Base-by-base conservation (phyloP, 2,329 filamentous ascomycete species). In the Westerdykella aurantiaca region DNA sequence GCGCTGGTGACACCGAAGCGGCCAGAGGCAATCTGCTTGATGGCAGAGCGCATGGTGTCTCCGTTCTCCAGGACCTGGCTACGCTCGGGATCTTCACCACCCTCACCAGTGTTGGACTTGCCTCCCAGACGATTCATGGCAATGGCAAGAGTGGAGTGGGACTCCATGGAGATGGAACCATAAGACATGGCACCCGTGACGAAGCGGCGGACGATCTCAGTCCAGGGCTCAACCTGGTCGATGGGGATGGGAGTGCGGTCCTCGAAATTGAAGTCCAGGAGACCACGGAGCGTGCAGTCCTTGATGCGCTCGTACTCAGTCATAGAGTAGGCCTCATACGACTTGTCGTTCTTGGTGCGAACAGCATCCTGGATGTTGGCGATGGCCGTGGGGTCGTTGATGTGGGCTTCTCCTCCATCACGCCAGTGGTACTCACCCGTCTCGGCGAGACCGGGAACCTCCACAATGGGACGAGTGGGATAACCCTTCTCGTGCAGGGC, bases 161-260 rank as follows among this genome's bases (percentile, higher is more conserved):
- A 91, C 69, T 97, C 91, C 88, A 96, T 95, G 5, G 91, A 96
- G 60, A 97, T 97, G 34, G 91, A 96, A 38, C 91, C 91, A 64
- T 97, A 97, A 2, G 91, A 97, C 91, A 97, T 97, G 57, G 91
- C 91, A 66, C 91, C 91, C 33, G 91, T 96, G 59, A 91, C 93
- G 74, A 96, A 96, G 50, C 91, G 86, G 53, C 91, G 86, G 37
- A 96, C 91, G 58, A 97, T 96, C 61, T 96, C 90, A 3, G 91
- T 96, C 91, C 91, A 97, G 16, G 91, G 88, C 73, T 97, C 91
- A 46, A 97, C 91, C 69, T 96, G 90, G 56, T 96, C 91, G 53
- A 97, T 95, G 5, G 90, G 88, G 21, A 97, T 88, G 1, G 90
- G 82, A 13, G 78, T 81, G 55, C 82, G 78, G 54, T 93, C 86